Evolutionary conservation across 768 basidiomycete species (phyloP), one percentile per base, ranked within the genome.

Genomic region (Lactarius vividus): DNA sequence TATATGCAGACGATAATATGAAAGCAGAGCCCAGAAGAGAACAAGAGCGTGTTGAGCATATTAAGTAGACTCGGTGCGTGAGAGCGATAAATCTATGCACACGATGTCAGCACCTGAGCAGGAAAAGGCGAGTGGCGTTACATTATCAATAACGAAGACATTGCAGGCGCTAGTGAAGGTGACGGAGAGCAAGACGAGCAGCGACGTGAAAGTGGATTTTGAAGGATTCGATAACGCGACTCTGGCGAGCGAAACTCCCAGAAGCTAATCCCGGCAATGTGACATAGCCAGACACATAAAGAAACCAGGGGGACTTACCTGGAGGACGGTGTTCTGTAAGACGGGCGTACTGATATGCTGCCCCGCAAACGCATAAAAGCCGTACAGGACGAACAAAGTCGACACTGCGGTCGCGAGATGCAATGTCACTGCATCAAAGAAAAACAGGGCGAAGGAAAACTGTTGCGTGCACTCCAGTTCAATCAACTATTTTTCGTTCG

Each of bases 251-350:
- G 74, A 73, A 33, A 75, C 69, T 16, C 79, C 79, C 66, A 74
- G 71, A 64, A 75, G 71, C 75, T 80, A 60, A 35, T 23, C 26
- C 29, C 29, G 33, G 58, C 11, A 39, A 70, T 20, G 72, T 67
- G 44, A 46, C 56, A 46, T 61, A 7, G 39, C 28, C n/a, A 37
- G 20, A 29, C 28, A 29, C 7, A 20, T 10, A 33, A 11, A 20
- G 20, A 23, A 52, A 56, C 29, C 3, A 42, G 11, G 23, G 9
- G 4, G 59, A 71, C 72, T 52, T 70, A 80, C 80, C 69, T 79
- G 78, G 11, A 80, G 72, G 33, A 74, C 44, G 23, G 70, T 62
- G 42, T 72, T 72, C 55, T 80, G 74, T 74, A 74, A 79, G 46
- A 74, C 71, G 8, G 68, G 31, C 16, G 70, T 59, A 40, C 73